These are phyloP conservation scores for Penicillium sp. DNA, from an alignment of 2,329 filamentous ascomycete species.

Conservation along the genomic window DNA sequence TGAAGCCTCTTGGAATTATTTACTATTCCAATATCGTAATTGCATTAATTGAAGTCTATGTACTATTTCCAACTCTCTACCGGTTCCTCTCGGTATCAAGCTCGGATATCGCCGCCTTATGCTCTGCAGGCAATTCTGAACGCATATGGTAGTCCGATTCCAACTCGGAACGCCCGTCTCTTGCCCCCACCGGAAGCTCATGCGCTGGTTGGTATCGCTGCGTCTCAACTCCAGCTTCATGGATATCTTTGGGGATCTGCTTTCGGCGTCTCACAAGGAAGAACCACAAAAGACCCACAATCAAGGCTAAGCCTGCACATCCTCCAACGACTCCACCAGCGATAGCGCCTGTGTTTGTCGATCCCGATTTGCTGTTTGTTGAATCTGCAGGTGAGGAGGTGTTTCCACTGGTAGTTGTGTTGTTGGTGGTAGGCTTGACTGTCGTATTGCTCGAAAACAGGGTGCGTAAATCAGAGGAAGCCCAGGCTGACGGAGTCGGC, in stretches of 20 bases:
- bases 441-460: neutral
- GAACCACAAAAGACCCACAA: slow-evolving; percentile 2
- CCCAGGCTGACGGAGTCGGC: slow-evolving; percentile 4
- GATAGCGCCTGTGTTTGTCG: slow-evolving; percentile 7
- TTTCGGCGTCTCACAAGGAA: neutral
- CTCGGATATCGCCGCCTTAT: neutral
- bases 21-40: too few species aligned
- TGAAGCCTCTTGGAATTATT: too few species aligned
- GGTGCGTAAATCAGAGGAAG: neutral
- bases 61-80: neutral
- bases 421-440: neutral
- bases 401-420: neutral
- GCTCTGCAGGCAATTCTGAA: neutral
- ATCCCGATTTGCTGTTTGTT: neutral
- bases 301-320: slow-evolving; percentile 9
- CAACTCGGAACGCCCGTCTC: slow-evolving; percentile 1
- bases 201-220: neutral
- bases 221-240: neutral
- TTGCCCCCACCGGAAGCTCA: neutral
- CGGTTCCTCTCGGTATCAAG: neutral
- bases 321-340: slow-evolving; percentile 15
- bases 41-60: neutral
- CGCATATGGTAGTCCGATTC: neutral
- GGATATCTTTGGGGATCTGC: neutral
- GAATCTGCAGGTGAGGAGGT: neutral